Evolutionary conservation across 1,284 basidiomycete species (phyloP).

Genomic region (Cutaneotrichosporon daszewskae): DNA sequence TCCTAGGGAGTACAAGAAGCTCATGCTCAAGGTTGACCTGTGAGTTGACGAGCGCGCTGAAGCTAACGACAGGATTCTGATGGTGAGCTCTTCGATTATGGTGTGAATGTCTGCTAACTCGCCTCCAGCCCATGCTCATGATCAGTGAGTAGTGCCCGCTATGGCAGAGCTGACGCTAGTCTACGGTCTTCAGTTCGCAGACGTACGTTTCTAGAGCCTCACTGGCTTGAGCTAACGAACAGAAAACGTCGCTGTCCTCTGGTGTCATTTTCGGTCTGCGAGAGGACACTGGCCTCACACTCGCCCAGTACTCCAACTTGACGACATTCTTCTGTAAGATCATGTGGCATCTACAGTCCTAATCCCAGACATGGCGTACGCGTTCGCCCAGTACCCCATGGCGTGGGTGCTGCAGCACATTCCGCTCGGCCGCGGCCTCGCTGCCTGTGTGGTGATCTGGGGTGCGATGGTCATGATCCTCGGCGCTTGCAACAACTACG

Average conservation of each 20-base stretch:
- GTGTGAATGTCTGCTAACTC: neutral
- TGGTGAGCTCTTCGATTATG: slow-evolving; percentile 1
- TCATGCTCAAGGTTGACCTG: slow-evolving; percentile 16
- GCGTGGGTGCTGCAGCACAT: slow-evolving; percentile 21
- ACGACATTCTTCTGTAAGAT: slow-evolving; percentile 8
- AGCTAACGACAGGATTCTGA: slow-evolving; percentile 10
- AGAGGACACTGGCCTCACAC: slow-evolving; percentile 26
- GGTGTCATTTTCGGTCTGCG: slow-evolving; percentile 22
- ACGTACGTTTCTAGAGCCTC: too few species aligned
- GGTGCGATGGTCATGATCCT: slow-evolving; percentile 22
- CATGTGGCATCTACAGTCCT: too few species aligned
- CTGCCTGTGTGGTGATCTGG: slow-evolving; percentile 20
- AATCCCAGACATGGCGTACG: slow-evolving; percentile 20
- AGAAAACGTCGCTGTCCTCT: slow-evolving; percentile 11
- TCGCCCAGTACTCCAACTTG: slow-evolving; percentile 26
- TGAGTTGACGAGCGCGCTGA: too few species aligned
- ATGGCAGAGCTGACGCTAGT: too few species aligned
- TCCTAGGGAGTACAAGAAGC: slow-evolving; percentile 9
- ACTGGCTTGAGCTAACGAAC: too few species aligned
- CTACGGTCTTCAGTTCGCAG: too few species aligned
- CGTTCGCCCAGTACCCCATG: slow-evolving; percentile 27
- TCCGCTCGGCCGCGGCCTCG: slow-evolving; percentile 24
- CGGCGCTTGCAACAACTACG: slow-evolving; percentile 26
- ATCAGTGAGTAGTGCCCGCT: neutral
- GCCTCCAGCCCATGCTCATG: slow-evolving; percentile 6